Conservation (phyloP, 2,329 filamentous ascomycete species). For the Colletotrichum abscissum region DNA sequence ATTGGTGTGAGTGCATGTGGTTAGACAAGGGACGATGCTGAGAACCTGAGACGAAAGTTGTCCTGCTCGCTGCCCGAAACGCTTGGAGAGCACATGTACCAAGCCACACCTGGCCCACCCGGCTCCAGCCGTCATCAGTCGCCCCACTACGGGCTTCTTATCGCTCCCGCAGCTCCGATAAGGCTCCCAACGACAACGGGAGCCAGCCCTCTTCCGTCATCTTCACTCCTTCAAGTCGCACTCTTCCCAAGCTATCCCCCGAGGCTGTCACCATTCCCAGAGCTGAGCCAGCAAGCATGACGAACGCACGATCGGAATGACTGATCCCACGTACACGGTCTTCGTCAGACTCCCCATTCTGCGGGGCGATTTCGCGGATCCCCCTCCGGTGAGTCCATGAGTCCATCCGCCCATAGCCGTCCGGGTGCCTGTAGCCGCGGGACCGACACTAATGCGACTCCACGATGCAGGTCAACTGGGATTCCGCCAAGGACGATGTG, state of each 20-base stretch:
- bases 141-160: constrained; percentile 12
- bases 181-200: constrained; percentile 14
- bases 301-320: constrained; percentile 43
- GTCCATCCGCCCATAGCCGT: constrained; percentile 41
- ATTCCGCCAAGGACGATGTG: constrained; percentile 84
- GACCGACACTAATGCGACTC: constrained; percentile 38
- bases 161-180: constrained; percentile 35
- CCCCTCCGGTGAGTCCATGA: constrained; percentile 75
- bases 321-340: constrained; percentile 75
- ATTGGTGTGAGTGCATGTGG: not conserved
- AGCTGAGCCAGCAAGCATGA: constrained; percentile 31
- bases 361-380: constrained; percentile 89
- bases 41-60: not conserved
- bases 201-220: constrained; percentile 31
- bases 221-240: not conserved
- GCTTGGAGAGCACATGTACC: not conserved
- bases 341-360: constrained; percentile 92
- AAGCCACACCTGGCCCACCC: not conserved
- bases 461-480: constrained; percentile 80
- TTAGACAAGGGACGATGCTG: not conserved
- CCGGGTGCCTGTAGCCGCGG: constrained; percentile 15
- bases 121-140: constrained; percentile 11
- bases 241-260: constrained; percentile 11
- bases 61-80: not conserved
- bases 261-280: constrained; percentile 20